phyloP scores from a whole-genome alignment of 2,329 filamentous ascomycete species.

The Fusarium burgessii region DNA sequence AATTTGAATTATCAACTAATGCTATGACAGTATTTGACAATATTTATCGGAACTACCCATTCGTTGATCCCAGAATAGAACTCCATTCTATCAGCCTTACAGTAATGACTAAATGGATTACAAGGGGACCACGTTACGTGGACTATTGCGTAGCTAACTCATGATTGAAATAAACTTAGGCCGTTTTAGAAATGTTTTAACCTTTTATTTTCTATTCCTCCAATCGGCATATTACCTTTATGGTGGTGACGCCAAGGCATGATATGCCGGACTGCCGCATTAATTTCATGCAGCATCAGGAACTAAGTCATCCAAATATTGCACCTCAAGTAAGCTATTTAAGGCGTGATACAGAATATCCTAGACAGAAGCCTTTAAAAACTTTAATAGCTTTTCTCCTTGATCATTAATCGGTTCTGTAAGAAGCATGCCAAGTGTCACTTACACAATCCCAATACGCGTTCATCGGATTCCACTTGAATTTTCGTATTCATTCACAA shows the following conservation, averaged over 20 bases:
- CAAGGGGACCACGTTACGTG: not conserved
- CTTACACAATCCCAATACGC: conserved; percentile 23
- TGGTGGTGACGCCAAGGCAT: not conserved
- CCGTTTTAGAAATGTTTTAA: not conserved
- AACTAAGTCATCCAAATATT: not conserved
- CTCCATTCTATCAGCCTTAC: not conserved
- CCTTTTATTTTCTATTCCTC: not conserved
- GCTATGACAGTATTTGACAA: not conserved
- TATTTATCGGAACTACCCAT: conserved; percentile 1
- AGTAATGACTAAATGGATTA: not conserved
- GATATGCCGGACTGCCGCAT: not conserved
- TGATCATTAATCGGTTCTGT: not conserved
- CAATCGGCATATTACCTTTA: not conserved
- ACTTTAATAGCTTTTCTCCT: accelerated
- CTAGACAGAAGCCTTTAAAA: accelerated
- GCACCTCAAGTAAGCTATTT: not conserved
- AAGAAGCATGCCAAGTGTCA: not conserved
- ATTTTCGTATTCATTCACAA: conserved; percentile 33
- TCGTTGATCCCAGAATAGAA: conserved; percentile 27
- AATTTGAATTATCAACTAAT: not conserved
- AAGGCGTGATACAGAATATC: not conserved
- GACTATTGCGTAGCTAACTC: not conserved
- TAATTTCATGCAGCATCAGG: not conserved
- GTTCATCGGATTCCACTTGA: conserved; percentile 21
- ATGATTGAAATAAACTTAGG: not conserved